phyloP scores from a whole-genome alignment of 2,329 filamentous ascomycete species.

The Cladorrhinum sp. region DNA sequence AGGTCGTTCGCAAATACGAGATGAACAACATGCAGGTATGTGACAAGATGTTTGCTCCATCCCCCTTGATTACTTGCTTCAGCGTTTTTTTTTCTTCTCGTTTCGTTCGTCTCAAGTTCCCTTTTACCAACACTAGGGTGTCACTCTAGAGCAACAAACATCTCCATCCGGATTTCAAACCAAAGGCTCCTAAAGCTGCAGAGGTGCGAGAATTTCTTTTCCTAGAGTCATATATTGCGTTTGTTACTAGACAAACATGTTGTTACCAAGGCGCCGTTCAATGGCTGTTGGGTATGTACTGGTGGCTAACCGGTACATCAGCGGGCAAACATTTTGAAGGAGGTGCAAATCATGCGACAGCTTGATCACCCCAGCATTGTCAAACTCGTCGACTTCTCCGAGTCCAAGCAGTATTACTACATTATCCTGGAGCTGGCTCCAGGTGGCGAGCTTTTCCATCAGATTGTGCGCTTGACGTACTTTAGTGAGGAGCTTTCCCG shows the following conservation, averaged over 20 bases:
- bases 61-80: slow-evolving; percentile 32
- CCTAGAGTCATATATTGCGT: slow-evolving; percentile 24
- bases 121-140: slow-evolving; percentile 53
- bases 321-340: slow-evolving; percentile 96
- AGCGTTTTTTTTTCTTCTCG: slow-evolving; percentile 28
- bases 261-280: neutral
- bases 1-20: slow-evolving; percentile 97
- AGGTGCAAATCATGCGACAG: slow-evolving; percentile 98
- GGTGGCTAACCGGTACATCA: slow-evolving; percentile 43
- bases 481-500: slow-evolving; percentile 95
- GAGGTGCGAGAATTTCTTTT: slow-evolving; percentile 73
- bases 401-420: slow-evolving; percentile 94
- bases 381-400: slow-evolving; percentile 88
- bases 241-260: neutral
- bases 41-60: slow-evolving; percentile 32
- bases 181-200: slow-evolving; percentile 85
- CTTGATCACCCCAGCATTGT: slow-evolving; percentile 96
- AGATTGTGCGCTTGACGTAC: slow-evolving; percentile 96
- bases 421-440: slow-evolving; percentile 94
- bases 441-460: slow-evolving; percentile 95
- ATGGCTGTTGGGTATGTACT: neutral
- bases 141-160: slow-evolving; percentile 77
- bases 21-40: slow-evolving; percentile 99
- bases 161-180: slow-evolving; percentile 92
- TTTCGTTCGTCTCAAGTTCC: slow-evolving; percentile 23